Percentiles rank a stretch among this genome's conserved stretches.
phyloP scores from a whole-genome alignment of 768 basidiomycete genomes.

The Termitomyces sp. region DNA sequence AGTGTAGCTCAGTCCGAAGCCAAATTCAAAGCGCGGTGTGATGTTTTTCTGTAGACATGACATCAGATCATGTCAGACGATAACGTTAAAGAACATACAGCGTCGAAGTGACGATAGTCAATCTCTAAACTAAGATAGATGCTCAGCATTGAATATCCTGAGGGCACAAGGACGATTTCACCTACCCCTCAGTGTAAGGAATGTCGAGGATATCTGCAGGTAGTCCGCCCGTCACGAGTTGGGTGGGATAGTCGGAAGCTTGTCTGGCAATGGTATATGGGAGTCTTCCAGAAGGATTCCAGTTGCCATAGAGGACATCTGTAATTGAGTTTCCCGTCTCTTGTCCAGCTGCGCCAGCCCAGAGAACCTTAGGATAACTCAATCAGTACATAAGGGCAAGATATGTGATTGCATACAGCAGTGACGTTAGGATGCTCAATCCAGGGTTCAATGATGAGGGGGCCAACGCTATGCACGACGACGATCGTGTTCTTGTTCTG shows the following conservation, averaged over 20 bases:
- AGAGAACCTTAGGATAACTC: constrained; percentile 39
- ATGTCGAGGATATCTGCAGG: constrained; percentile 41
- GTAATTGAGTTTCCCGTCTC: constrained; percentile 70
- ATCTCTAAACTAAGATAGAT: constrained; percentile 44
- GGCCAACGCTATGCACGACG: constrained; percentile 60
- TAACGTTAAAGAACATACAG: constrained; percentile 36
- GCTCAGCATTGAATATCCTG: background rate
- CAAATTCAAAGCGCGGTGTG: constrained; percentile 83
- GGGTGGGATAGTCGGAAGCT: constrained; percentile 53
- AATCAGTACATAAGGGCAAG: constrained; percentile 16
- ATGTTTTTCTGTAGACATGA: constrained; percentile 53
- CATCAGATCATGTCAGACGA: constrained; percentile 10
- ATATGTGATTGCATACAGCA: constrained; percentile 41
- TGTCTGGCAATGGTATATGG: constrained; percentile 75
- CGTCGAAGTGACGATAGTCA: constrained; percentile 73
- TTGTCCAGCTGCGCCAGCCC: constrained; percentile 67
- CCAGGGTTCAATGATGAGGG: constrained; percentile 62
- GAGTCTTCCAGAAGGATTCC: constrained; percentile 65
- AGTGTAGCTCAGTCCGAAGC: constrained; percentile 87
- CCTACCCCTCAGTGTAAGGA: constrained; percentile 55
- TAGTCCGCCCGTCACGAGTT: constrained; percentile 36
- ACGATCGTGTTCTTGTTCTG: constrained; percentile 73
- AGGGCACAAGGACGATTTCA: background rate
- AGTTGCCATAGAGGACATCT: constrained; percentile 67
- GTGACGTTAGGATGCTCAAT: constrained; percentile 71